These are phyloP conservation scores for Amborella trichopoda DNA, from an alignment of 164 flowering plant species.

Conservation along the genomic window DNA sequence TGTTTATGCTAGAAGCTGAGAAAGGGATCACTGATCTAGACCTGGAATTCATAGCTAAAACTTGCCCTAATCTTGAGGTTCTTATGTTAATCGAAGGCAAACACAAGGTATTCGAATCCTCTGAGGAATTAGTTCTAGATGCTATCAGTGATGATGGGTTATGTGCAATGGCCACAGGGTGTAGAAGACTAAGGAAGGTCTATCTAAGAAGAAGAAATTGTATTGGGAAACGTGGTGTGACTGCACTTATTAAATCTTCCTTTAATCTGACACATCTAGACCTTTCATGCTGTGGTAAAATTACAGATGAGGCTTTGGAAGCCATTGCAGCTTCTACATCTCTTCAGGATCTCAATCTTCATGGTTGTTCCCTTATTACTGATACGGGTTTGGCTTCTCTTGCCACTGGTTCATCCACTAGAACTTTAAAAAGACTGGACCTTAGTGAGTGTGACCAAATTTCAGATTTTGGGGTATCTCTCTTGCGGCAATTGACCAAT, in stretches of 20 bases:
- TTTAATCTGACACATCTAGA: constrained; percentile 2
- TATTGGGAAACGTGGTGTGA: constrained; percentile 7
- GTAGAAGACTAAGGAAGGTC: constrained; percentile 1
- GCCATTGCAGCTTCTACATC: constrained; percentile 5
- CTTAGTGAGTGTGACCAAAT: constrained; percentile 10
- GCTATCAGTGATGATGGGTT: constrained; percentile 9
- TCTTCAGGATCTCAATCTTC: constrained; percentile 8
- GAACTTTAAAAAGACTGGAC: constrained; percentile 5
- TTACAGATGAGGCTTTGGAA: constrained; percentile 11
- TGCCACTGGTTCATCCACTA: constrained; percentile 7
- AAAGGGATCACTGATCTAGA: constrained; percentile 6
- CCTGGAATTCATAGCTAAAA: constrained; percentile 9
- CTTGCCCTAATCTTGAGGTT: constrained; percentile 5
- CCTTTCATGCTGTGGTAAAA: constrained; percentile 4
- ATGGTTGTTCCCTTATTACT: constrained; percentile 9
- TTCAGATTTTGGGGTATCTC: constrained; percentile 7
- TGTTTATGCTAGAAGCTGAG: constrained; percentile 5
- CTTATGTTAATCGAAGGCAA: constrained; percentile 4
- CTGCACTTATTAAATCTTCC: constrained; percentile 5
- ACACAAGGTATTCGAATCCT: constrained; percentile 1
- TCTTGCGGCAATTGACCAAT: constrained; percentile 5
- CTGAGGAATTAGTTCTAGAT: neutral
- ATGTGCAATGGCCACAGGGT: constrained; percentile 5
- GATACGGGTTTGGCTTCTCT: constrained; percentile 8
- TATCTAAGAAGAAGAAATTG: constrained; percentile 6